Base-by-base conservation (phyloP, 805 yeast genomes). In the Hanseniaspora osmophila region DNA sequence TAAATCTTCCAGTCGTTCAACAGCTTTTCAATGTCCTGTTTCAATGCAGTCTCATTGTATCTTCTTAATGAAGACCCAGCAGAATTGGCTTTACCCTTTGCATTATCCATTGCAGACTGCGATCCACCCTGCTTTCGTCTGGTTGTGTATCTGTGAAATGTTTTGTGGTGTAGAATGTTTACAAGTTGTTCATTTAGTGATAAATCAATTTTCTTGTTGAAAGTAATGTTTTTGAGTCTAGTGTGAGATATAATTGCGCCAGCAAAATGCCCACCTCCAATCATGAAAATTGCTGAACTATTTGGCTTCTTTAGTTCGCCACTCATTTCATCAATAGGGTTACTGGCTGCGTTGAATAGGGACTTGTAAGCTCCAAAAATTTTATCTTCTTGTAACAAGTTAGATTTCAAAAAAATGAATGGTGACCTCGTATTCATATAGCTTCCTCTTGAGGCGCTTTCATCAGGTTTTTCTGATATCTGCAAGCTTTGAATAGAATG, bases 221-320 rank as follows among this genome's bases (percentile, higher is more conserved):
- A 77, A 2, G 86, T 85, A 51, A 72, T 73, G 1, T 73, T 69
- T 37, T 67, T 68, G 43, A 67, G 66, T 19, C 75, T 80, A 42
- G 68, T 68, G 56, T 88, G 96, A 1, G 86, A 77, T 9, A 92
- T 70, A 39, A 92, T 82, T 0, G 96, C 96, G 16, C 92, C 98
- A 0, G 97, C 95, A 67, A 92, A 92, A 64, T 92, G 96, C 38
- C 98, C 98, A 40, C 97, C 96, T 13, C 96, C 96, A 44, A 92
- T 75, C 95, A 92, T 85, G 52, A 92, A 74, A 11, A 92, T 61
- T 0, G 94, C 94, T 5, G 95, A 84, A 40, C 70, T 70, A 3
- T 65, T 44, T 12, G 51, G 49, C 35, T 52, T 60, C 50, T 46
- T 50, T 10, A 47, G 41, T 6, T 22, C 41, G 12, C 33, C 45